Percentiles rank a stretch among this genome's conserved stretches.
Evolutionary conservation across 805 yeast genomes (phyloP).

Genomic region (Teunomyces aglyptinius): DNA sequence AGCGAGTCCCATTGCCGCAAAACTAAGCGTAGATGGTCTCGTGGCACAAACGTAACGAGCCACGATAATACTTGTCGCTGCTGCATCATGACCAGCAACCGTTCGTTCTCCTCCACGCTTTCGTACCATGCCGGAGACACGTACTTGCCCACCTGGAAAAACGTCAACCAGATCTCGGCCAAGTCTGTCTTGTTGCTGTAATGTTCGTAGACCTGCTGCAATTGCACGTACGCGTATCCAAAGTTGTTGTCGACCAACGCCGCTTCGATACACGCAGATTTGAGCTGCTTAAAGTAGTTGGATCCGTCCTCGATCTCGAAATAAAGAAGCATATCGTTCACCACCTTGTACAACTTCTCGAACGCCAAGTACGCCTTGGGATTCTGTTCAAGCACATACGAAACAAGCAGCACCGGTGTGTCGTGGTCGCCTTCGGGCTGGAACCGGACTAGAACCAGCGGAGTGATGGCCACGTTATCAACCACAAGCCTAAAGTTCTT

Average conservation of each 20-base stretch:
- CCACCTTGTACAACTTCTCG: constrained; percentile 39
- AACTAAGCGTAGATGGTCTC: constrained; percentile 48
- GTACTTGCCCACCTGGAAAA: constrained; percentile 69
- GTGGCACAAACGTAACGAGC: constrained; percentile 38
- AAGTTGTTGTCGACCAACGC: constrained; percentile 66
- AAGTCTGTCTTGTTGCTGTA: constrained; percentile 13
- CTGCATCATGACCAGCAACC: constrained; percentile 29
- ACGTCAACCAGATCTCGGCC: constrained; percentile 60
- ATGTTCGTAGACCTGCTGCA: constrained; percentile 37
- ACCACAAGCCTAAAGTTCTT: constrained; percentile 33
- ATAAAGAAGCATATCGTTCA: constrained; percentile 41
- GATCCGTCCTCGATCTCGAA: constrained; percentile 20
- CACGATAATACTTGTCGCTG: constrained; percentile 58
- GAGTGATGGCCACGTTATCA: constrained; percentile 8
- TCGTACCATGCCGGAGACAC: constrained; percentile 18
- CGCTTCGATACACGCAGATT: constrained; percentile 60
- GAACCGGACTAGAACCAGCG: constrained; percentile 6
- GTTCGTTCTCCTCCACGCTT: constrained; percentile 6
- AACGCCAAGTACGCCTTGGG: constrained; percentile 47
- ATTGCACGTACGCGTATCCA: constrained; percentile 48
- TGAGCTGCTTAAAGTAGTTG: constrained; percentile 29
- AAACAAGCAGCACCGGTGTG: constrained; percentile 36
- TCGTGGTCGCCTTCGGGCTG: background rate
- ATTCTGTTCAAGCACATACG: constrained; percentile 53
- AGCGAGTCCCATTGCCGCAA: constrained; percentile 62